Percentiles rank a stretch among this genome's conserved stretches.
Evolutionary conservation across 163 green algal genomes (phyloP).

Genomic region (Scenedesmus sp.): DNA sequence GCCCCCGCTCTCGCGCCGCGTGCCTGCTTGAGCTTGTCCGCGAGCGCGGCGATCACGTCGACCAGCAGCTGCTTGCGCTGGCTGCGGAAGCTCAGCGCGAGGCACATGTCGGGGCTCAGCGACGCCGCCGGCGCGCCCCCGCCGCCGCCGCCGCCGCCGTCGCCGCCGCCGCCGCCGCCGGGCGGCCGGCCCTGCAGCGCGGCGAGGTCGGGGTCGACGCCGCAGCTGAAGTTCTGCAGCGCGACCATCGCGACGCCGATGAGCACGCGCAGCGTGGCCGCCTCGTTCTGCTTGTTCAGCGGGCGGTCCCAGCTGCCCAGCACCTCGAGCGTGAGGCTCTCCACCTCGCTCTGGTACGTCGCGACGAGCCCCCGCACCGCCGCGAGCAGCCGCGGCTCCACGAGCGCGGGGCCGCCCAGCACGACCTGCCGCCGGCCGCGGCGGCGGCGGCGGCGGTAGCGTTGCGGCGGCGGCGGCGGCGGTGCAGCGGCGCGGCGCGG

Average conservation of each 20-base stretch:
- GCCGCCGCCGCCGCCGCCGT: conserved; percentile 1
- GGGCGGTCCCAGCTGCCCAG: conserved; percentile 59
- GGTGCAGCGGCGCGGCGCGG: neutral
- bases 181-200: conserved; percentile 40
- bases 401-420: conserved; percentile 14
- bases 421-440: conserved; percentile 1
- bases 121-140: neutral
- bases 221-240: conserved; percentile 52
- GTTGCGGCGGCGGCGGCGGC: neutral
- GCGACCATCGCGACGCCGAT: conserved; percentile 28
- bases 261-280: conserved; percentile 32
- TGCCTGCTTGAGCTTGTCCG: conserved; percentile 37
- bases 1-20: neutral
- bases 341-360: conserved; percentile 41
- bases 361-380: conserved; percentile 50
- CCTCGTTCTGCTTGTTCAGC: conserved; percentile 53
- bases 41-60: conserved; percentile 40
- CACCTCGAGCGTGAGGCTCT: conserved; percentile 36
- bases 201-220: conserved; percentile 53
- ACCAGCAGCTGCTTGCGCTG: conserved; percentile 70
- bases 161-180: conserved; percentile 24
- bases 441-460: neutral
- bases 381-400: conserved; percentile 45
- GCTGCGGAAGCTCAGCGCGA: conserved; percentile 65
- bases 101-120: conserved; percentile 48